Conservation (phyloP, 805 yeast genomes). For the Blastobotrys americana region DNA sequence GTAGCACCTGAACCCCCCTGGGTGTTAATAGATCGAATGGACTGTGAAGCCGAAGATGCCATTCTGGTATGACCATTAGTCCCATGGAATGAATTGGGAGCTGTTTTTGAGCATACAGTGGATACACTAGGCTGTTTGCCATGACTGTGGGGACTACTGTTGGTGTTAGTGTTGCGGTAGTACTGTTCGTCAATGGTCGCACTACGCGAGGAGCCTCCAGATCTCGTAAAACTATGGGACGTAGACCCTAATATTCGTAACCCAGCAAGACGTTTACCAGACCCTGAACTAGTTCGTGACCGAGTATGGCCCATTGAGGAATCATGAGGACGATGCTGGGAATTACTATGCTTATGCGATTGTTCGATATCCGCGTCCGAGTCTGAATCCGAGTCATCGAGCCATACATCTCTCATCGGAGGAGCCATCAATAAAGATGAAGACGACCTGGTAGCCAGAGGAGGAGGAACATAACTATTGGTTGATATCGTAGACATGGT, state of each 20-base stretch:
- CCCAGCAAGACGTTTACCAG: not conserved
- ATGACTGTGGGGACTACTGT: not conserved
- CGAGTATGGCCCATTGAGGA: not conserved
- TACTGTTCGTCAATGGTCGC: not conserved
- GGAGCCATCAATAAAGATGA: constrained; percentile 10
- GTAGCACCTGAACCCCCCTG: not conserved
- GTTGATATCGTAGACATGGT: too few relatives aligned
- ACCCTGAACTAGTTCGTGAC: not conserved
- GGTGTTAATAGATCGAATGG: not conserved
- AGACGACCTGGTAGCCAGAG: not conserved
- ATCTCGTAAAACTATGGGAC: too few relatives aligned
- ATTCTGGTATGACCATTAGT: too few relatives aligned
- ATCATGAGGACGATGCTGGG: not conserved
- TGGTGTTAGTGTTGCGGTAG: too few relatives aligned
- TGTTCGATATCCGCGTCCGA: constrained; percentile 8
- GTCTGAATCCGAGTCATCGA: constrained; percentile 21
- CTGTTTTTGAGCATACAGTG: not conserved
- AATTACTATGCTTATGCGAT: not conserved
- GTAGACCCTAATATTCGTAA: not conserved
- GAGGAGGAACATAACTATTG: too few relatives aligned
- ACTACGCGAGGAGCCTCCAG: not conserved
- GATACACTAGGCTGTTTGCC: not conserved
- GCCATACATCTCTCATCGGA: constrained; percentile 23
- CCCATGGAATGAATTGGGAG: not conserved
- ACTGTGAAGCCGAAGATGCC: not conserved